phyloP scores from a whole-genome alignment of 2,329 filamentous ascomycete genomes.

The Colletotrichum kahawae region DNA sequence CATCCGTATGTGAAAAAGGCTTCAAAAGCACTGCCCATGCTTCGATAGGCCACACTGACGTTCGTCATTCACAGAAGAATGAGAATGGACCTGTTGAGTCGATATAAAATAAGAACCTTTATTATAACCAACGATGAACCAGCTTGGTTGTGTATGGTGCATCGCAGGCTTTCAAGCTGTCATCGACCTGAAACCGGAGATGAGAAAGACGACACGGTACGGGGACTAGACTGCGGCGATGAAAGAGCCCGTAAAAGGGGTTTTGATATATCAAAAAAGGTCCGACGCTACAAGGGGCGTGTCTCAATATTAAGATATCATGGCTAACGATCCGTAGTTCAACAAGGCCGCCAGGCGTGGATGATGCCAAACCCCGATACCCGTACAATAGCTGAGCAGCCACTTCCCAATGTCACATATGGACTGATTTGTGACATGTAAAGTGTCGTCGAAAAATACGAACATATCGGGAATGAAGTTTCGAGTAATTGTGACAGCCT shows the following conservation, averaged over 20 bases:
- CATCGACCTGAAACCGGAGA: background rate
- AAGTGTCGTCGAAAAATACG: background rate
- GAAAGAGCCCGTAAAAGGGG: background rate
- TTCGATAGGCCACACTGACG: too few relatives aligned
- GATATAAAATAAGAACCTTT: background rate
- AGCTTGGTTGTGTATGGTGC: accelerated
- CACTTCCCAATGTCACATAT: background rate
- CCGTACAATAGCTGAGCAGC: background rate
- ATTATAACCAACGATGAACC: background rate
- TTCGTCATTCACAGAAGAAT: too few relatives aligned
- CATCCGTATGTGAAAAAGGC: too few relatives aligned
- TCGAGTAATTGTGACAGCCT: background rate
- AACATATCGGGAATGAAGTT: background rate
- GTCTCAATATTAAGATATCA: background rate
- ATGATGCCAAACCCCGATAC: background rate
- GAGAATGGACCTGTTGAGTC: background rate
- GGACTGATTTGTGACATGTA: background rate
- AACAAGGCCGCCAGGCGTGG: background rate
- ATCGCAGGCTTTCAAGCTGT: background rate
- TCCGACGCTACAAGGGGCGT: background rate
- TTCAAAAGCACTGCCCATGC: too few relatives aligned
- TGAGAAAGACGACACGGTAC: background rate
- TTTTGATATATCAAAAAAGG: background rate
- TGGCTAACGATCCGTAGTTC: background rate
- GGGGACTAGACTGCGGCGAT: background rate